These are phyloP conservation scores for Zizania palustris DNA, from an alignment of 202 grass and related monocot species.

Conservation along the genomic window DNA sequence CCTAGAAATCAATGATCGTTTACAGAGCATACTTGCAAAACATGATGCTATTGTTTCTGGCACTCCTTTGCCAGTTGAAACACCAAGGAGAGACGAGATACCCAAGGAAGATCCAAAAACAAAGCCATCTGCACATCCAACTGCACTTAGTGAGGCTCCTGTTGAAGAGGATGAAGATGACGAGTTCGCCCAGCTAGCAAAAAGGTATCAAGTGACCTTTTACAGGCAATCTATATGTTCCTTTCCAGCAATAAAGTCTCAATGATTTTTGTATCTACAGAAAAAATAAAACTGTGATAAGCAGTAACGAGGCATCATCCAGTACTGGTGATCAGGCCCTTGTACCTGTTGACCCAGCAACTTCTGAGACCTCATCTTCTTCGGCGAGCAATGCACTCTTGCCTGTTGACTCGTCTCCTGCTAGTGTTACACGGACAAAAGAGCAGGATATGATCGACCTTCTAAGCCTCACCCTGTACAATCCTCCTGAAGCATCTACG, in stretches of 20 bases:
- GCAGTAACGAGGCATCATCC: constrained; percentile 59
- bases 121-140: constrained; percentile 41
- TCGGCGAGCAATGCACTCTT: constrained; percentile 71
- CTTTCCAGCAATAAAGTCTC: constrained; percentile 11
- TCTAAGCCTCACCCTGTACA: constrained; percentile 76
- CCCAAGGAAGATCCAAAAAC: constrained; percentile 38
- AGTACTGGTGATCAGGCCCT: constrained; percentile 61
- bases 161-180: constrained; percentile 76
- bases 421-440: constrained; percentile 46
- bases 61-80: constrained; percentile 51
- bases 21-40: constrained; percentile 79
- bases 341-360: constrained; percentile 50
- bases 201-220: constrained; percentile 55
- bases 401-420: constrained; percentile 50
- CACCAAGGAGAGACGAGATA: constrained; percentile 28
- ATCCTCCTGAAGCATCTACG: constrained; percentile 54
- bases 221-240: constrained; percentile 1
- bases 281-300: constrained; percentile 55
- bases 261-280: constrained; percentile 28
- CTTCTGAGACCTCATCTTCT: constrained; percentile 62
- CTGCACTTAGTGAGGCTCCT: constrained; percentile 22
- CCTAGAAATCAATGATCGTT: constrained; percentile 73
- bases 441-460: constrained; percentile 97
- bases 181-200: constrained; percentile 84
- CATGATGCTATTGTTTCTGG: constrained; percentile 79